These are phyloP conservation scores for Lactifluus echinatus DNA, from an alignment of 768 basidiomycete species.

Conservation along the genomic window DNA sequence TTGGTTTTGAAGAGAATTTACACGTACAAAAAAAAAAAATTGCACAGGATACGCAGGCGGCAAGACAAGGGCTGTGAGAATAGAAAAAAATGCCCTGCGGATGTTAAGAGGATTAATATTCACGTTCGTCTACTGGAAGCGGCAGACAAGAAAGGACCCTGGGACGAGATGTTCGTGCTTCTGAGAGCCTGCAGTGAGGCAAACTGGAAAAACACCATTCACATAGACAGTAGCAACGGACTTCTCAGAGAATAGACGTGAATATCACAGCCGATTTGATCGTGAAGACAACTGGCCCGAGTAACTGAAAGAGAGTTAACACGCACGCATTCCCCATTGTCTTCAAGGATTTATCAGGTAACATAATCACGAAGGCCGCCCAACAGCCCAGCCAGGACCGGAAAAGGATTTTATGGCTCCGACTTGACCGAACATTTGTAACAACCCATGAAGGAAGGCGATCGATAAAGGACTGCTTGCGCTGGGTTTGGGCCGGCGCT, in stretches of 20 bases:
- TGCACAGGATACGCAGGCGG: constrained; percentile 43
- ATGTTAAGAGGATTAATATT: neutral
- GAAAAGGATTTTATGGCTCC: constrained; percentile 31
- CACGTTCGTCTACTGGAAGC: neutral
- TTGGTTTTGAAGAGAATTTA: neutral
- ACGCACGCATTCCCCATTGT: constrained; percentile 36
- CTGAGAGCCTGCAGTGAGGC: no score
- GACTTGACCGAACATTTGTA: constrained; percentile 29
- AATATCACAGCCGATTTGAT: neutral
- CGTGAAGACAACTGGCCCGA: neutral
- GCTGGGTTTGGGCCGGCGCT: neutral
- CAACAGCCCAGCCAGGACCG: constrained; percentile 37
- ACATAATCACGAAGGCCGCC: constrained; percentile 32
- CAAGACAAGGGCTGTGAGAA: constrained; percentile 35
- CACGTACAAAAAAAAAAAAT: constrained; percentile 39
- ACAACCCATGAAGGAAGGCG: constrained; percentile 34
- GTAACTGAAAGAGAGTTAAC: neutral
- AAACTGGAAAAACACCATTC: neutral
- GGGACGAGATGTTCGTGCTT: neutral
- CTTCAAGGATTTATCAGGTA: constrained; percentile 32
- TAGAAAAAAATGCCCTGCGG: constrained; percentile 38
- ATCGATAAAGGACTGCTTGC: constrained; percentile 18
- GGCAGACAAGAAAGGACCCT: neutral
- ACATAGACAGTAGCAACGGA: neutral
- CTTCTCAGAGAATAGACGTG: neutral